Base-by-base conservation (phyloP, 2,329 filamentous ascomycete genomes). In the Cordyceps cicadae region DNA sequence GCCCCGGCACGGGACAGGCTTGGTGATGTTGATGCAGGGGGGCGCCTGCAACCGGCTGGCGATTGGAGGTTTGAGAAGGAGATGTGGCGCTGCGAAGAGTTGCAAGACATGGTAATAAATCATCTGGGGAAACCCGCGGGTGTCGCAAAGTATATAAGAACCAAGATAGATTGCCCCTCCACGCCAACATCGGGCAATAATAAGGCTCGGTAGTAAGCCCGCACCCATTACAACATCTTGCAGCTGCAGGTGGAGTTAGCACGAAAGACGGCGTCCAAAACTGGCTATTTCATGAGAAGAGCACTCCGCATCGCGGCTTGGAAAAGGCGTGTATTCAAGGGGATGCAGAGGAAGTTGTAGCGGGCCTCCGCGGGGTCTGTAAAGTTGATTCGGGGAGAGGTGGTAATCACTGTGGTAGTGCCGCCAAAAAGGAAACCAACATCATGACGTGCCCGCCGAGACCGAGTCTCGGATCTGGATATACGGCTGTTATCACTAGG, bases 271-370 rank as follows among this genome's bases (percentile, higher is more conserved):
- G 26, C 37, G 39, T 53, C 56, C 49, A 52, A 17, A 52, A 45
- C n/a, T 24, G 49, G 56, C 8, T 50, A 59, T 15, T 52, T 29
- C 14, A 37, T 52, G 56, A 59, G 56, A 59, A 46, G 8, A 37
- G 8, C 26, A 24, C 56, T 34, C 56, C 49, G 49, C 56, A 52
- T 45, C 29, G 37, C 19, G 14, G 6, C 39, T 39, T 19, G 45
- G 43, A 57, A 39, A 41, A 49, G 29, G 26, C 39, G n/a, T 32
- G 45, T 29, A 49, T 37, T 21, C 43, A 29, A 49, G 17, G 17
- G 5, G 24, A 19, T 34, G 34, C 9, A 43, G 32, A 19, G 50
- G n/a, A 3, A 8, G 39, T 12, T 7, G 26, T 14, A 24, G 8
- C 21, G 21, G 46, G 34, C 5, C 6, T 45, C 55, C 46, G 55